Base-by-base conservation (phyloP, 1,284 basidiomycete genomes). In the Entoloma clypeatum region DNA sequence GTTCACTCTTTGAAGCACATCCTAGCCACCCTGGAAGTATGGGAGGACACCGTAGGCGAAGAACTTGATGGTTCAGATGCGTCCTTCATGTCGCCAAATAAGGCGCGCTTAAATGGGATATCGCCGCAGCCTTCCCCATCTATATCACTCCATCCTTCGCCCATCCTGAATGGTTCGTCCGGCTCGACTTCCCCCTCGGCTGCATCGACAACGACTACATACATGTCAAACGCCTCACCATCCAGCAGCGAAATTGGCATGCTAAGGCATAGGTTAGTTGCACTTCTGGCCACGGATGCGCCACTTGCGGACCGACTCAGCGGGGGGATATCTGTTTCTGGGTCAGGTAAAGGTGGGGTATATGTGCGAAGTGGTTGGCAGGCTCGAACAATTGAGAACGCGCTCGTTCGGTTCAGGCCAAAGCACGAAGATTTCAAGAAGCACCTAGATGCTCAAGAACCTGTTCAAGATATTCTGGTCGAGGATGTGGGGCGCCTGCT, bases 321-420 rank as follows among this genome's bases (percentile, higher is more conserved):
- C 41, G 85, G 81, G 23, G 86, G 86, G 7, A 66, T 86, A 42
- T 67, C 73, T 25, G 75, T 86, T 19, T 77, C 79, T 16, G 81
- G 82, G 17, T 81, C 82, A 14, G 81, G 81, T 4, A 83, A 77
- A 54, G 81, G 82, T 41, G 75, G 75, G 38, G 75, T 88, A 25
- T 85, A 75, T 54, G 85, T 88, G n/a, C 79, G 85, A 17, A 77
- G 72, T 30, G 85, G 86, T 7, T 88, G 85, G 85, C 85, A 88
- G 56, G 69, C 77, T 2, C 74, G 79, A 30, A 76, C 78, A 2
- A 64, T 80, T 35, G 73, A 79, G 47, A 72, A 74, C 33, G 67
- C 69, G 3, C 49, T 71, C 9, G 66, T 65, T 17, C 67, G 61
- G 40, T 45, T 61, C 16, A 66, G 58, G 44, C 41, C 54, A 29